Base-by-base conservation (phyloP, 345 rosid species). In the Pistacia integerrima region DNA sequence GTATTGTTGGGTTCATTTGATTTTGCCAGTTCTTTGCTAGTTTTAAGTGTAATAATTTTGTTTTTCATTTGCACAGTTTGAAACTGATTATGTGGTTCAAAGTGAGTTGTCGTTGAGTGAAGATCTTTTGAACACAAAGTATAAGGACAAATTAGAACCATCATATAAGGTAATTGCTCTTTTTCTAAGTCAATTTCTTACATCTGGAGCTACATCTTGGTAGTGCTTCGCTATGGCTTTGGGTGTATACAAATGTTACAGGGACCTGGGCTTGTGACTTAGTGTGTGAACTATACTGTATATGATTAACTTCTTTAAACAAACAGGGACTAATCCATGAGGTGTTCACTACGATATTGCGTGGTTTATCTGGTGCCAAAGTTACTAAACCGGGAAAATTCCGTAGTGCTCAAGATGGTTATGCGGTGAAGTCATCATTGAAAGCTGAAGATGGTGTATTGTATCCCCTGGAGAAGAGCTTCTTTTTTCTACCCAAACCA, bases 371-470 rank as follows among this genome's bases (percentile, higher is more conserved):
- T 72, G 93, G 97, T 82, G 94, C 99, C 74, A 93, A 96, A 88
- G 88, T 94, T 76, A 96, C 99, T 46, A 96, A 92, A 78, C 97
- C 98, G 72, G 98, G 99, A 69, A 96, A 92, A 79, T 96, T 96
- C 85, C 95, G 97, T 76, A 96, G 99, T 84, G 86, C 89, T 81
- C 97, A 90, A 85, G 98, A 93, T 84, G 99, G 99, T 74, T 94
- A 90, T 89, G 99, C 98, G 7, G 99, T 96, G 77, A 96, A 96
- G 85, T 96, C 97, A 57, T 96, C 99, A 20, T 83, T 96, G 38
- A 96, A 96, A 79, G 99, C 98, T 77, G 99, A 96, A 88, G 99
- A 96, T 81, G 97, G 98, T 58, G 89, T 96, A 38, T 84, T 96
- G 58, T 96, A 94, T 81, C 98, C 99, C 52, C 97, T 96, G 64